Evolutionary conservation across 31 red algal genomes (phyloP), one percentile per base, ranked within the genome.

Genomic region (Odonthalia washingtoniensis): DNA sequence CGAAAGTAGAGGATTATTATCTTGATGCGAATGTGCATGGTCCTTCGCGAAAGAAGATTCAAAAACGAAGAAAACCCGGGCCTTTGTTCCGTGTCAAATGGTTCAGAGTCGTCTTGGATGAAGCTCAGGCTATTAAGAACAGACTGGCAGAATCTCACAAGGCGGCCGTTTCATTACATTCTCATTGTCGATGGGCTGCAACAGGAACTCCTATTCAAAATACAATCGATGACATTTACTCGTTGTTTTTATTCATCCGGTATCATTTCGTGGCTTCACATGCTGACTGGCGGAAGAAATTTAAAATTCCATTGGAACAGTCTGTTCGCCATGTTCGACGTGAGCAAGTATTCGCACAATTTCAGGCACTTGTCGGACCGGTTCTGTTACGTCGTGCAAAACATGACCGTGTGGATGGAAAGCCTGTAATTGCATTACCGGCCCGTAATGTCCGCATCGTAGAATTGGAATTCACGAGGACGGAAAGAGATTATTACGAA

Each of bases 131-230:
- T 2, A 98, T 98, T 74, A 95, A 95, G 41, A 93, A 95, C 83
- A 66, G 70, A 14, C 75, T 68, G 3, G 77, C 82, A 24, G 65
- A 77, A 52, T 38, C 66, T 28, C 84, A 84, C 41, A 42, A 69
- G 2, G 96, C 89, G 5, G 61, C 60, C 39, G 69, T 43, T 38
- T 39, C 89, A 34, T 46, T 98, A 12, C n/a, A 81, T 2, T 70
- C 92, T 3, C 31, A n/a, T 4, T 67, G 72, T 36, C 87, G 90
- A 60, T 95, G 92, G 92, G 68, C 74, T 35, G 82, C 94, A 46
- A 93, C 96, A 1, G 96, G 96, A 30, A 98, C 96, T 5, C 96
- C 96, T 14, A 80, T 98, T 41, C 96, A 98, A 66, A 98, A 98
- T 72, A 87, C 74, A 3, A 72, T 93, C 46, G 93, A 98, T 63